These are phyloP conservation scores for Fraxinus latifolia DNA, from an alignment of 305 asterid species.

Conservation along the genomic window DNA sequence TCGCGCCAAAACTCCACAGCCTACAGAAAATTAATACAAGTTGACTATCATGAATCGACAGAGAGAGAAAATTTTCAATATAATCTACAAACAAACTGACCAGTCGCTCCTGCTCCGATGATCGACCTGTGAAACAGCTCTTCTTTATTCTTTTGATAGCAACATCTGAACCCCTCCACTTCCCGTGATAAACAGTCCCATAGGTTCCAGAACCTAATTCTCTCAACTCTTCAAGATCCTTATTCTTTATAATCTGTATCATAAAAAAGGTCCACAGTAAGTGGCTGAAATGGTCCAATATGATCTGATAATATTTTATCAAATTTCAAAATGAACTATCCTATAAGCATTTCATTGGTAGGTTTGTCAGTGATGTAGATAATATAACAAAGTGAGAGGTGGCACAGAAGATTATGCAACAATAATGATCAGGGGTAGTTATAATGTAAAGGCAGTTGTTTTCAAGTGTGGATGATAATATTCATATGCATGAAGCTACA, in stretches of 20 bases:
- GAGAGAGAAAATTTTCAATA: background rate
- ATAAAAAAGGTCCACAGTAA: constrained; percentile 12
- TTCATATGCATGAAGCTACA: background rate
- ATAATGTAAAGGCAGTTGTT: background rate
- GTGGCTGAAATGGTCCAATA: constrained; percentile 5
- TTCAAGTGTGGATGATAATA: background rate
- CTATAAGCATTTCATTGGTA: background rate
- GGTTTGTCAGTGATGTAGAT: background rate
- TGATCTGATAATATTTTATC: constrained; percentile 3
- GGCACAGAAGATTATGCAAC: background rate
- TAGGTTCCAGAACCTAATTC: constrained; percentile 94
- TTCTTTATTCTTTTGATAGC: constrained; percentile 90
- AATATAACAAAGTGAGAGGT: background rate
- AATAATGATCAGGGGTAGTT: background rate
- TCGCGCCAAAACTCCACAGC: constrained; percentile 89
- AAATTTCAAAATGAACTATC: background rate
- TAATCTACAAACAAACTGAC: constrained; percentile 33
- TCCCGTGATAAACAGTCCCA: constrained; percentile 94
- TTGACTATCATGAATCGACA: constrained; percentile 5
- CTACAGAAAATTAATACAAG: constrained; percentile 38
- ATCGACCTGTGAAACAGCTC: constrained; percentile 80
- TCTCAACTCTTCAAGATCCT: constrained; percentile 87
- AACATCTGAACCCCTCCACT: constrained; percentile 95
- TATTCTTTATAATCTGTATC: constrained; percentile 65
- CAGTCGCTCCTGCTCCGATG: constrained; percentile 81